Conservation (phyloP, 371 early-diverging fungal genomes). For the Haplosporangium sp. region DNA sequence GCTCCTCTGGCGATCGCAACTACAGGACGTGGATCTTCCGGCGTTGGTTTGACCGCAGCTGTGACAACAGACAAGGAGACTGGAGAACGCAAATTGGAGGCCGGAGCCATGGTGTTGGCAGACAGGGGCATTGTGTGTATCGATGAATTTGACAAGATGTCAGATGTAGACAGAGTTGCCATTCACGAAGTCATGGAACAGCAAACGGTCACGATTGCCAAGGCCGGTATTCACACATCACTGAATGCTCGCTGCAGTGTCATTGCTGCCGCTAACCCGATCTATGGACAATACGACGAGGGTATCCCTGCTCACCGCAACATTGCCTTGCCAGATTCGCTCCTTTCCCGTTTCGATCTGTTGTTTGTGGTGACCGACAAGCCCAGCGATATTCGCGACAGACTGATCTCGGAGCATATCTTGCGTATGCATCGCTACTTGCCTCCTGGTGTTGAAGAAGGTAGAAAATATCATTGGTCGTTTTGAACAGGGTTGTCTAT, state of each 20-base stretch:
- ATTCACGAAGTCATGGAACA: conserved; percentile 99
- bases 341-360: conserved; percentile 99
- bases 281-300: conserved; percentile 91
- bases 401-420: conserved; percentile 91
- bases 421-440: conserved; percentile 93
- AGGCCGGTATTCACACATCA: conserved; percentile 99
- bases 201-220: conserved; percentile 97
- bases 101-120: conserved; percentile 99
- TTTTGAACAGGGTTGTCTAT: neutral
- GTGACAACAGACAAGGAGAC: conserved; percentile 75
- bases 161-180: conserved; percentile 97
- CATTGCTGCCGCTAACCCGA: conserved; percentile 99
- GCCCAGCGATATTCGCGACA: conserved; percentile 85
- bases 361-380: conserved; percentile 97
- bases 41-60: conserved; percentile 98
- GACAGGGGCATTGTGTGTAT: conserved; percentile 99
- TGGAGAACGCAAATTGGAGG: conserved; percentile 92
- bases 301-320: conserved; percentile 91
- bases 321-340: conserved; percentile 97
- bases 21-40: conserved; percentile 97
- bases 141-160: conserved; percentile 99
- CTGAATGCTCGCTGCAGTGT: conserved; percentile 99
- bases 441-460: conserved; percentile 89
- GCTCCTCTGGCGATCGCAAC: conserved; percentile 95
- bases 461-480: conserved; percentile 37